Percentiles rank a stretch among this genome's conserved stretches.
phyloP scores from a whole-genome alignment of 2,329 filamentous ascomycete genomes.

The Trichoderma polysporum region DNA sequence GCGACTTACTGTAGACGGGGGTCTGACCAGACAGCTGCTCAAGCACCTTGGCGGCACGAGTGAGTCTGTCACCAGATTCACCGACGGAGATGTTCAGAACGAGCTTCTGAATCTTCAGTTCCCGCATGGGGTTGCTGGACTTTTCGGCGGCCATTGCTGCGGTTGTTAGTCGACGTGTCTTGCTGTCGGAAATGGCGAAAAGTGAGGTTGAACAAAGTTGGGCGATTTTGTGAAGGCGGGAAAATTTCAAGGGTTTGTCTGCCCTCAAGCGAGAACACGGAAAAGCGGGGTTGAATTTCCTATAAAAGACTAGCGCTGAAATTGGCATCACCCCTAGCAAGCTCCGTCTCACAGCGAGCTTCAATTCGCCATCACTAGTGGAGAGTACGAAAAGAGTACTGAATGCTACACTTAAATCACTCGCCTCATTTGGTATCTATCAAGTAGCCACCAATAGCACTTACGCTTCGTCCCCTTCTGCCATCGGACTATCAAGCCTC shows the following conservation, averaged over 20 bases:
- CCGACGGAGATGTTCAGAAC: constrained; percentile 99
- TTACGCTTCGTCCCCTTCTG: neutral
- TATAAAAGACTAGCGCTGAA: constrained; percentile 29
- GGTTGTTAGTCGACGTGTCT: constrained; percentile 37
- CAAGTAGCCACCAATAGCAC: neutral
- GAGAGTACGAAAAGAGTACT: neutral
- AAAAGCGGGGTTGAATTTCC: constrained; percentile 26
- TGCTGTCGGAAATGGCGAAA: constrained; percentile 32
- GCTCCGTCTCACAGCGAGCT: neutral
- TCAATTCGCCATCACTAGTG: neutral
- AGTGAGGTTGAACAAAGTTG: constrained; percentile 28
- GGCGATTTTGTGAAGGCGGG: constrained; percentile 38
- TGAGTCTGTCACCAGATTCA: constrained; percentile 99
- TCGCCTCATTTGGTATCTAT: rapidly evolving
- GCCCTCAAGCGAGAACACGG: constrained; percentile 36
- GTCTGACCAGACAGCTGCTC: constrained; percentile 99
- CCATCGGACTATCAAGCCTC: neutral
- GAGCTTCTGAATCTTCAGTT: constrained; percentile 99
- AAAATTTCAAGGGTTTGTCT: constrained; percentile 44
- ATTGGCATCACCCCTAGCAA: neutral
- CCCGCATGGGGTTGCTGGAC: constrained; percentile 96
- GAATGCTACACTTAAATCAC: rapidly evolving
- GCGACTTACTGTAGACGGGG: constrained; percentile 89
- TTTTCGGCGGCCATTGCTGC: constrained; percentile 68
- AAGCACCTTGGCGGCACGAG: constrained; percentile 98